Base-by-base conservation (phyloP, 2,329 filamentous ascomycete species). In the Trichoderma polysporum region DNA sequence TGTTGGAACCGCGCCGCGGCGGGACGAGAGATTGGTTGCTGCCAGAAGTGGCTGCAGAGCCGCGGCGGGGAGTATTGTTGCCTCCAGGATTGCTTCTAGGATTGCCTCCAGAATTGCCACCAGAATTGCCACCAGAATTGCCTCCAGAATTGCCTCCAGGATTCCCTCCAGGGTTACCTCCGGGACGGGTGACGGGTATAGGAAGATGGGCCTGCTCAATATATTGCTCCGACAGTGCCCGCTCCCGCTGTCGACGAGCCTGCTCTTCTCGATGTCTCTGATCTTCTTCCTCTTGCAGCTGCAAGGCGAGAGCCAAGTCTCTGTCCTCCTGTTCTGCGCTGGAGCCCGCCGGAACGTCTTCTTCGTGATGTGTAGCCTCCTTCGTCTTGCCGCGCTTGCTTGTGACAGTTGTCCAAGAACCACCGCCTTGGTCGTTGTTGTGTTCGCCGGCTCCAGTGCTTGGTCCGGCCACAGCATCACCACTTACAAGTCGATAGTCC, bases 201-300 rank as follows among this genome's bases (percentile, higher is more conserved):
- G 74, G 74, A 60, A 79, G 76, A 6, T 80, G 79, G 6, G 81
- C 85, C 70, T 88, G 87, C 71, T 90, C 87, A 66, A 93, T 91
- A 70, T 85, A 91, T 69, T 89, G 87, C 73, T 91, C 88, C 0
- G 89, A 91, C 1, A 92, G 81, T 66, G 87, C 81, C 64, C 87
- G 88, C 76, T 93, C 89, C n/a, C 87, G 83, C 12, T 84, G 82
- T 8, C 89, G 84, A 1, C 89, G 85, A 10, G 86, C 87, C 66
- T 88, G 84, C 57, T 88, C 85, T 58, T 87, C 84, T n/a, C 86
- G 85, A 70, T 93, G 88, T 15, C 88, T 86, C 73, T 93, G 89
- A 70, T 97, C 93, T 77, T 98, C 94, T 76, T 97, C 93, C 74
- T 98, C 95, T 76, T 98, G 94, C 1, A 97, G 85, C 75, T 98